Evolutionary conservation across 805 yeast species (phyloP), one percentile per base, ranked within the genome.

Genomic region (Lipomyces sp.): DNA sequence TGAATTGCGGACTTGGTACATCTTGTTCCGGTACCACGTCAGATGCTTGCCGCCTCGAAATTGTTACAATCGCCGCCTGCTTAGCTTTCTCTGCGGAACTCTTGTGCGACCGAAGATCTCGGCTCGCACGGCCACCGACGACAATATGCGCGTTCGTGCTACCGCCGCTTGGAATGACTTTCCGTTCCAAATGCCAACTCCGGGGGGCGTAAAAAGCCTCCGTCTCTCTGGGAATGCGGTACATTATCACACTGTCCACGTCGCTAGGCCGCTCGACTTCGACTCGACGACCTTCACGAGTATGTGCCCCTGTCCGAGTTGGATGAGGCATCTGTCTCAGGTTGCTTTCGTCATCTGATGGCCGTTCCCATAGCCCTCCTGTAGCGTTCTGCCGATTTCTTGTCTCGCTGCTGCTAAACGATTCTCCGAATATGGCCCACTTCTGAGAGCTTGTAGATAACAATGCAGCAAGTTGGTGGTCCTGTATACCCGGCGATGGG

Each of bases 51-150:
- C n/a, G n/a, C n/a, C n/a, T n/a, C n/a, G n/a, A n/a, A n/a, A n/a
- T n/a, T n/a, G n/a, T n/a, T n/a, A n/a, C n/a, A n/a, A n/a, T n/a
- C n/a, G n/a, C n/a, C n/a, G n/a, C n/a, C n/a, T n/a, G n/a, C n/a
- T n/a, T n/a, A n/a, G n/a, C n/a, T n/a, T n/a, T n/a, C n/a, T n/a
- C n/a, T n/a, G n/a, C n/a, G n/a, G n/a, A n/a, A 38, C 4, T 24
- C 28, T 23, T n/a, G 5, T 35, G 26, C 22, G 18, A 28, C 7
- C 43, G 47, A 32, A 45, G 32, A 22, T 50, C 54, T 8, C 53
- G 35, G 28, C 49, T 49, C 13, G 54, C 46, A 8, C 54, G 46
- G 11, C 54, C 50, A 4, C 54, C 54, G 10, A 50, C 40, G 19
- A 50, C 43, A 7, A 39, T 48, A 22, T 34, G 39, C 16, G 42